Evolutionary conservation across 345 rosid genomes (phyloP).

Genomic region (Eucalyptus virginea): DNA sequence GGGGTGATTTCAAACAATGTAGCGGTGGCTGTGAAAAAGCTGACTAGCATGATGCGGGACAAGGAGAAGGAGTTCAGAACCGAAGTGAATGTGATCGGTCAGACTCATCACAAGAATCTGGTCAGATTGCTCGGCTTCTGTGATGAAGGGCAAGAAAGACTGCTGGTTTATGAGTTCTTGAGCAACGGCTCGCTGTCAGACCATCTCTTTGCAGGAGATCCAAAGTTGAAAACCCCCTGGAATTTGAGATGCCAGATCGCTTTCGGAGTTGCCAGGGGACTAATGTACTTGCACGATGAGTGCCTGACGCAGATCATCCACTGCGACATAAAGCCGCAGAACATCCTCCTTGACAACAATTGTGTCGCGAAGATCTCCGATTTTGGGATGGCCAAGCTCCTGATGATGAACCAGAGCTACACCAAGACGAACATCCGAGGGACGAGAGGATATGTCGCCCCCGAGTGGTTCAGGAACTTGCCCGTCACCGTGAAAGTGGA

Average conservation of each 20-base stretch:
- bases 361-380: conserved; percentile 5
- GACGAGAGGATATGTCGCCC: conserved; percentile 20
- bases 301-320: conserved; percentile 24
- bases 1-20: neutral
- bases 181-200: neutral
- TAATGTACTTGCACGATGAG: conserved; percentile 24
- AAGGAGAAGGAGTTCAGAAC: neutral
- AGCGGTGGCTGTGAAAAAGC: neutral
- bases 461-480: conserved; percentile 13
- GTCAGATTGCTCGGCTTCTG: neutral
- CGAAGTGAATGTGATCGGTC: neutral
- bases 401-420: conserved; percentile 3
- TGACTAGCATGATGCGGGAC: neutral
- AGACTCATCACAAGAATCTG: neutral
- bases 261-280: conserved; percentile 16
- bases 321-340: conserved; percentile 33
- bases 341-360: conserved; percentile 9
- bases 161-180: neutral
- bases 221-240: conserved; percentile 5
- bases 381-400: conserved; percentile 30
- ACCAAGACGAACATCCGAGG: conserved; percentile 3
- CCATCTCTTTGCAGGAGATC: neutral
- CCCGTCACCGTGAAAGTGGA: conserved; percentile 9
- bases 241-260: conserved; percentile 10
- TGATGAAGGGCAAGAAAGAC: neutral